These are phyloP conservation scores for Cryptosporidium baileyi DNA, from an alignment of 169 alveolate genomes.

Conservation along the genomic window DNA sequence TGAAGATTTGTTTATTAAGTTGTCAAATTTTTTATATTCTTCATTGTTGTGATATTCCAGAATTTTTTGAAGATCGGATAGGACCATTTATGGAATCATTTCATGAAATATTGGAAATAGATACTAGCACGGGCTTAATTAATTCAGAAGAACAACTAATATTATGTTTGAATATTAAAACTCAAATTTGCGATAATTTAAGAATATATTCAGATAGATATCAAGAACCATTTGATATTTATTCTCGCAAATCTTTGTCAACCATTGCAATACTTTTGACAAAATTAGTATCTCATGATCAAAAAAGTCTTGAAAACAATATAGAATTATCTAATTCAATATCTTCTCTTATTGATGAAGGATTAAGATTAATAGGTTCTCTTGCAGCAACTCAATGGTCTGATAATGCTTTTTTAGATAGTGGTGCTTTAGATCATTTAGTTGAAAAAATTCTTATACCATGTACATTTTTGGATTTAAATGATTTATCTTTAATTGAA, in stretches of 20 bases:
- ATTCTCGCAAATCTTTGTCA: conserved; percentile 54
- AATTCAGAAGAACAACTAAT: conserved; percentile 9
- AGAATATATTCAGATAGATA: conserved; percentile 62
- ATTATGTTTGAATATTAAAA: conserved; percentile 2
- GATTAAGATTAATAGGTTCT: conserved; percentile 54
- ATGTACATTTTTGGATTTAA: conserved; percentile 51
- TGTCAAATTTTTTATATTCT: conserved; percentile 64
- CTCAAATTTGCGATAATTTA: conserved; percentile 55
- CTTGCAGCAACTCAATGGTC: conserved; percentile 64
- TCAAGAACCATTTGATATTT: conserved; percentile 64
- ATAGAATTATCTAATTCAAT: conserved; percentile 8
- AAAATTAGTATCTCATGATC: conserved; percentile 8
- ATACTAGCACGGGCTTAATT: conserved; percentile 4
- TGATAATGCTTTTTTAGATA: conserved; percentile 56
- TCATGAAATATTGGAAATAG: conserved; percentile 37
- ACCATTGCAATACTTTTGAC: conserved; percentile 41
- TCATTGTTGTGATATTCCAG: conserved; percentile 68
- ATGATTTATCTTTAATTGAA: conserved; percentile 34
- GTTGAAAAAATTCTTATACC: conserved; percentile 64
- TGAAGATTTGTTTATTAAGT: conserved; percentile 30
- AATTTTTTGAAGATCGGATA: conserved; percentile 54
- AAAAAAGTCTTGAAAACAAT: background rate
- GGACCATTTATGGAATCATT: conserved; percentile 47
- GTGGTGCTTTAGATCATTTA: conserved; percentile 50
- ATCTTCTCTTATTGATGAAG: conserved; percentile 52